A percentile compares a stretch with the other conserved stretches of the same genome.
Conservation (phyloP, 129 eudicot genomes). For the Centrapalus pauciflorus region DNA sequence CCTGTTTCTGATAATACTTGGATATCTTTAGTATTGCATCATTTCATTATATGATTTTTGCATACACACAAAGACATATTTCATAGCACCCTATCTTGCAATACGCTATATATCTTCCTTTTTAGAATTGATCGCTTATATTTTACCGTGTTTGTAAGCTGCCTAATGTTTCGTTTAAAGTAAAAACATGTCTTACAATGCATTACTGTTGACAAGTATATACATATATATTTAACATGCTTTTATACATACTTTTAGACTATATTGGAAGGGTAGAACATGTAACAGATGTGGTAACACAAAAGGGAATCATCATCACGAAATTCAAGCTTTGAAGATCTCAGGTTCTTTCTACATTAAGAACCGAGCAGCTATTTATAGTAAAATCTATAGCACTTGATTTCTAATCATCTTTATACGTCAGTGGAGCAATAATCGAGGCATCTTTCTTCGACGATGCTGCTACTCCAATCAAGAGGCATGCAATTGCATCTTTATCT, state of each 20-base stretch:
- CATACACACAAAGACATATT: too few species aligned
- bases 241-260: not conserved
- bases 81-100: too few species aligned
- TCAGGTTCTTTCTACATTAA: not conserved
- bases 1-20: too few species aligned
- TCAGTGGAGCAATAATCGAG: not conserved
- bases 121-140: too few species aligned
- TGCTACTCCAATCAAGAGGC: not conserved
- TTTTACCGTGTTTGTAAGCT: too few species aligned
- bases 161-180: too few species aligned
- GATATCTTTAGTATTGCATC: not conserved
- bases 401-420: not conserved
- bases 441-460: not conserved
- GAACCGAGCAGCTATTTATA: not conserved
- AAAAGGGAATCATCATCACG: not conserved
- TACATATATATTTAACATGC: too few species aligned
- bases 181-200: too few species aligned
- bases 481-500: not conserved
- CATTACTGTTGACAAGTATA: too few species aligned
- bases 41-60: too few species aligned
- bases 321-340: not conserved
- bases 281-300: not conserved
- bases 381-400: too few species aligned
- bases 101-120: too few species aligned
- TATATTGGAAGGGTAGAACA: not conserved